Conservation (phyloP, 306 rosid species). For the Hylodesmum podocarpum region DNA sequence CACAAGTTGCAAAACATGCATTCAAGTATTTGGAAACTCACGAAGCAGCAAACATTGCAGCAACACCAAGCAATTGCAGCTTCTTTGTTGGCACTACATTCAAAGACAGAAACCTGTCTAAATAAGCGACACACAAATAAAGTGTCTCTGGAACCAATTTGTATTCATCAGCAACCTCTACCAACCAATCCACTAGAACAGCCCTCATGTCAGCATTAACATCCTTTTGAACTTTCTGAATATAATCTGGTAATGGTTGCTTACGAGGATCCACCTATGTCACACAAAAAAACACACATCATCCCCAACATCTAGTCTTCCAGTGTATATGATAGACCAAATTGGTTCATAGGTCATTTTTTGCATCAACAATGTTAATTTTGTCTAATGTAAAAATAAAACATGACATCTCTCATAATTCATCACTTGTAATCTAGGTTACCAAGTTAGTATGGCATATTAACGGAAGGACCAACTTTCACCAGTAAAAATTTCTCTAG, state of each 20-base stretch:
- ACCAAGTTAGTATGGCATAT: too few relatives aligned
- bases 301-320: too few relatives aligned
- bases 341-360: too few relatives aligned
- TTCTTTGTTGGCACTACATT: constrained; percentile 39
- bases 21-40: constrained; percentile 36
- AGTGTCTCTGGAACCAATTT: constrained; percentile 70
- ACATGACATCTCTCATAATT: too few relatives aligned
- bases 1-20: too few relatives aligned
- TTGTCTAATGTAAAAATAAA: too few relatives aligned
- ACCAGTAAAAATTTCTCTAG: too few relatives aligned
- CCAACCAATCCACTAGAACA: constrained; percentile 81
- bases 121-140: constrained; percentile 53
- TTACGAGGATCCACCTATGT: constrained; percentile 58
- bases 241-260: constrained; percentile 60
- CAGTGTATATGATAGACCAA: too few relatives aligned
- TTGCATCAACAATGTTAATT: too few relatives aligned
- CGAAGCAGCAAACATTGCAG: constrained; percentile 87
- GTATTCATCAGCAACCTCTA: constrained; percentile 77
- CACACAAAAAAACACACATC: not conserved
- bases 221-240: constrained; percentile 66
- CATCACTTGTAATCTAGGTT: too few relatives aligned
- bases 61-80: constrained; percentile 72
- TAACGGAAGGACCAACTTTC: too few relatives aligned
- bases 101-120: constrained; percentile 65
- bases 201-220: constrained; percentile 71